Evolutionary conservation across 805 yeast genomes (phyloP).

Genomic region (Nakazawaea wickerhamii): DNA sequence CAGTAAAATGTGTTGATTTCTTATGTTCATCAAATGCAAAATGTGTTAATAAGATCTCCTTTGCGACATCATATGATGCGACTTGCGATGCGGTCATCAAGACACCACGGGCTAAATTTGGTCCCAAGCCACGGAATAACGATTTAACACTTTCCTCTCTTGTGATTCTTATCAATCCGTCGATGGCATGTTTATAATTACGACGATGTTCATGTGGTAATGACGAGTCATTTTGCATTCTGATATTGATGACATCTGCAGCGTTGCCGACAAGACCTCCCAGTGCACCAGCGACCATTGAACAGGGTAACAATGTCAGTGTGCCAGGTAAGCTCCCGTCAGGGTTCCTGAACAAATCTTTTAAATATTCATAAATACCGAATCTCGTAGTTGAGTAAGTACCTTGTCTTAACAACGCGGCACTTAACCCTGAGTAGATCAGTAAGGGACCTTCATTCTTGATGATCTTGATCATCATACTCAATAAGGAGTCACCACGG

Average conservation of each 20-base stretch:
- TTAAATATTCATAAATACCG: constrained; percentile 77
- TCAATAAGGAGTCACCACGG: constrained; percentile 58
- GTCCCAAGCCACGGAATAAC: constrained; percentile 68
- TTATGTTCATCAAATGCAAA: constrained; percentile 51
- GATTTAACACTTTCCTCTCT: constrained; percentile 56
- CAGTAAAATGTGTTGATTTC: constrained; percentile 68
- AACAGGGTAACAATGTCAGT: constrained; percentile 58
- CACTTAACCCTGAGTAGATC: constrained; percentile 77
- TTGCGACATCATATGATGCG: constrained; percentile 78
- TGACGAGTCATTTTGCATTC: constrained; percentile 86
- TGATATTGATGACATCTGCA: constrained; percentile 78
- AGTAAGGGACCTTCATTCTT: constrained; percentile 62
- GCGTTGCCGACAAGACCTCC: constrained; percentile 90
- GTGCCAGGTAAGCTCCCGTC: constrained; percentile 47
- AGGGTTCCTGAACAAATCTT: constrained; percentile 44
- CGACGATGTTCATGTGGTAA: constrained; percentile 61
- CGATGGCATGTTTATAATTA: constrained; percentile 71
- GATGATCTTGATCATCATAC: constrained; percentile 57
- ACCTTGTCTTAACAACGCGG: constrained; percentile 78
- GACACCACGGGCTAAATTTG: constrained; percentile 75
- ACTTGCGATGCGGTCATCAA: constrained; percentile 90
- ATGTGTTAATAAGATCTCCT: constrained; percentile 47
- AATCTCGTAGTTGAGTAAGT: constrained; percentile 84
- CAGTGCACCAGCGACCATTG: constrained; percentile 79
- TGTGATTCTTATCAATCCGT: constrained; percentile 59